phyloP scores from a whole-genome alignment of 2,329 filamentous ascomycete genomes.

The Esteya vermicola region DNA sequence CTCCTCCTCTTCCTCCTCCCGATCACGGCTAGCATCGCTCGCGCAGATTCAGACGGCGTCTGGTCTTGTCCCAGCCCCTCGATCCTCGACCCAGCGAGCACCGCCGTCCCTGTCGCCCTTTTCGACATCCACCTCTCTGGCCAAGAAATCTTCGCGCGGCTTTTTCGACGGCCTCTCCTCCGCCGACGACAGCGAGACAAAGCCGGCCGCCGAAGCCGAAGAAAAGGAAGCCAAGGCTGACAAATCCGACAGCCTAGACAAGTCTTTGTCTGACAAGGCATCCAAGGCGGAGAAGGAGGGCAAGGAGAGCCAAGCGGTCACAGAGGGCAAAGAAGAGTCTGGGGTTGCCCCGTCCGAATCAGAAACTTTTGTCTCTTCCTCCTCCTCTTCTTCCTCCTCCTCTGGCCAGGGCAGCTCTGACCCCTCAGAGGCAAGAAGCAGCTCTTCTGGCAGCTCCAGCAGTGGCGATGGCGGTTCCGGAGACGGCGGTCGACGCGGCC shows the following conservation, averaged over 20 bases:
- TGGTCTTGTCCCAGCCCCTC: slow-evolving; percentile 2
- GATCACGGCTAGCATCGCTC: too few species aligned
- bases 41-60: slow-evolving; percentile 1
- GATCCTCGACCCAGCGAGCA: neutral
- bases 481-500: slow-evolving; percentile 56
- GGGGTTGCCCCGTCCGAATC: slow-evolving; percentile 17
- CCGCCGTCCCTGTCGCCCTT: slow-evolving; percentile 1
- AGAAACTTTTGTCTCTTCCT: too few species aligned
- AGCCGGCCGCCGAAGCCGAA: slow-evolving; percentile 7
- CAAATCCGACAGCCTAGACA: too few species aligned
- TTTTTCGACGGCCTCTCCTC: slow-evolving; percentile 9
- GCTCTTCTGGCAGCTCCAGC: slow-evolving; percentile 16
- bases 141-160: slow-evolving; percentile 11
- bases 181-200: slow-evolving; percentile 8
- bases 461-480: slow-evolving; percentile 31
- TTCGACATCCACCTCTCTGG: slow-evolving; percentile 6
- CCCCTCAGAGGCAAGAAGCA: slow-evolving; percentile 29
- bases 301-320: slow-evolving; percentile 1
- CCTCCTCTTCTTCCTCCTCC: too few species aligned
- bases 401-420: slow-evolving; percentile 18
- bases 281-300: too few species aligned
- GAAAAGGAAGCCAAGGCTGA: neutral
- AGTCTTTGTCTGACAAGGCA: too few species aligned
- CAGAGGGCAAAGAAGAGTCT: slow-evolving; percentile 5
- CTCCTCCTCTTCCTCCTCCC: too few species aligned